Conservation (phyloP, 768 basidiomycete genomes). For the Mycena galopus region DNA sequence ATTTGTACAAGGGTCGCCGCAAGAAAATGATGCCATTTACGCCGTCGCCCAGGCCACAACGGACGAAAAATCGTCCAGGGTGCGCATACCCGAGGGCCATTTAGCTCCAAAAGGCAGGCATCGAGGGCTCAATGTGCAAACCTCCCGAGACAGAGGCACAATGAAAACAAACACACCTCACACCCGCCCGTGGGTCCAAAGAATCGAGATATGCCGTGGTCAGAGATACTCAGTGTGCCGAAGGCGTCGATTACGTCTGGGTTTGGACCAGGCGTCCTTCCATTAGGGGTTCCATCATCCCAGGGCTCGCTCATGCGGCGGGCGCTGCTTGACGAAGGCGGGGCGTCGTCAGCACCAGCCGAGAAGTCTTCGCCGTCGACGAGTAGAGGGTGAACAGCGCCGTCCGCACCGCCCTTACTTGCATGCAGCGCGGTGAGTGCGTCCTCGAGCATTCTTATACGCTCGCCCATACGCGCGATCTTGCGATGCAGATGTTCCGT, state of each 20-base stretch:
- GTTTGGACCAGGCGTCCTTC: constrained; percentile 24
- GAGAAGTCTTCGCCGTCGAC: constrained; percentile 29
- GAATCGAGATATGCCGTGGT: constrained; percentile 71
- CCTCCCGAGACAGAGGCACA: neutral
- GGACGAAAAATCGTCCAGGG: neutral
- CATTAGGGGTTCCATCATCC: constrained; percentile 19
- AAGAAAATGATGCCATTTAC: neutral
- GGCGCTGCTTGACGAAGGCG: neutral
- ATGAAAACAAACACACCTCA: constrained; percentile 61
- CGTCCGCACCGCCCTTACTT: constrained; percentile 40
- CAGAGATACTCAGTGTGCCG: constrained; percentile 71
- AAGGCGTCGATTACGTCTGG: constrained; percentile 67
- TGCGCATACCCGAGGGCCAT: neutral
- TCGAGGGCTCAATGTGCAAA: too few relatives aligned
- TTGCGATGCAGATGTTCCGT: constrained; percentile 75
- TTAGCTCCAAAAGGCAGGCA: neutral
- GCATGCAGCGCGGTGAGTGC: constrained; percentile 67
- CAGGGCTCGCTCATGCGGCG: constrained; percentile 13
- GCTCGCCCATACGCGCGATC: constrained; percentile 63
- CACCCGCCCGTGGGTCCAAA: constrained; percentile 78
- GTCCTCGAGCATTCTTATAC: constrained; percentile 73
- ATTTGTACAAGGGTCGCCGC: too few relatives aligned
- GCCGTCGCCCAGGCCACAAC: neutral
- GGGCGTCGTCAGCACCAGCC: constrained; percentile 1
- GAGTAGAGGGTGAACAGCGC: constrained; percentile 65